Base-by-base conservation (phyloP, 2,329 filamentous ascomycete genomes). In the Nemania abortiva region DNA sequence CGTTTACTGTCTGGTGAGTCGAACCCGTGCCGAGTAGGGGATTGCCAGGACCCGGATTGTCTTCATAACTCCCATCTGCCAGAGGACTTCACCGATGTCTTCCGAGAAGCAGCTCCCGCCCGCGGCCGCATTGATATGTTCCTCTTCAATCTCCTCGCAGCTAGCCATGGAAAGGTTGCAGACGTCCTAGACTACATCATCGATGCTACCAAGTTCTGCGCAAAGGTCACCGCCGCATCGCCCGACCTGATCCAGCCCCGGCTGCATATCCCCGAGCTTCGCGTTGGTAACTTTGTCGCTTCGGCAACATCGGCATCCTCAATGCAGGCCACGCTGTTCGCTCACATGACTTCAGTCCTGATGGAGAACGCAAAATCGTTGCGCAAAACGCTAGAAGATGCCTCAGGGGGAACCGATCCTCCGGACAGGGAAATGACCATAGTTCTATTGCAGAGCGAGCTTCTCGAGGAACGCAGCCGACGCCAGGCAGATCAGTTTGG, bases 191-290 rank as follows among this genome's bases (percentile, higher is more conserved):
- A 80, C 24, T 72, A 71, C 22, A 63, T 84, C 6, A 65, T 80
- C 22, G 71, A 71, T 20, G 77, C 78, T 27, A 75, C 77, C 6
- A 73, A 74, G 11, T 68, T 78, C 11, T 84, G 83, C 68, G 71
- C 74, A 13, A 74, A 75, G 31, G 70, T 79, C 50, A 75, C 76
- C 6, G 55, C 75, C 0, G 74, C 75, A 0, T 70, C 78, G 0
- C 77, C 79, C 0, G 61, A 70, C 5, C 70, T 75, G 13, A 66
- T 74, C 15, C 57, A 61, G 15, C 80, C 78, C 0, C 74, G 75
- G 6, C 76, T 83, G 45, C 76, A 79, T 20, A 76, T 84, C 3
- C 81, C 82, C 0, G 79, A 83, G 55, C 79, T 84, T 15, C 79
- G 79, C 3, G 78, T 84, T 5, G 83, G 83, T 1, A 74, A 59